Percentiles rank a stretch among this genome's conserved stretches.
phyloP scores from a whole-genome alignment of 805 yeast species.

The Teunomyces lycoperdinae region DNA sequence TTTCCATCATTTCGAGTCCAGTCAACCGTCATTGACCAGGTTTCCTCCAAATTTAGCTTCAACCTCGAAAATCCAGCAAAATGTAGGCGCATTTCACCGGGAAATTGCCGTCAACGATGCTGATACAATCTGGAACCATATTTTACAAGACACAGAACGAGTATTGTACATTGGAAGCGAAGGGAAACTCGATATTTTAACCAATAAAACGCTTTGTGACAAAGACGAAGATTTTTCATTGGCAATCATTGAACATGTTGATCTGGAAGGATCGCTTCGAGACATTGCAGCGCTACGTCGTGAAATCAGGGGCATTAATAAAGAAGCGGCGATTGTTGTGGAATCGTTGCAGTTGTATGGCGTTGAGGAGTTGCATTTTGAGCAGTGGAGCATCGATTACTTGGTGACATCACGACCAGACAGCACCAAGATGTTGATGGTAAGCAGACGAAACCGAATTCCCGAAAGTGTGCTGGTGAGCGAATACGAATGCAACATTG shows the following conservation, averaged over 20 bases:
- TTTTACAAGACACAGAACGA: neutral
- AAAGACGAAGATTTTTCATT: neutral
- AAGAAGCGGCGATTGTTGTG: constrained; percentile 2
- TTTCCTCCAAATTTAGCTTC: no score
- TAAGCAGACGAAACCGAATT: neutral
- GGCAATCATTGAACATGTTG: neutral
- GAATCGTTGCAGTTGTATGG: constrained; percentile 11
- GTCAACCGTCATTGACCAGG: no score
- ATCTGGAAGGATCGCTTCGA: neutral
- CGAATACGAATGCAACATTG: neutral
- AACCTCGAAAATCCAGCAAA: neutral
- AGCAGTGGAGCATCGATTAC: constrained; percentile 14
- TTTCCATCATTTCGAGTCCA: neutral
- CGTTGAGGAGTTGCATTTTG: constrained; percentile 13
- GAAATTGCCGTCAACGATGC: neutral
- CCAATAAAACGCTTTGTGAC: neutral
- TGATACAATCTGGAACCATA: neutral
- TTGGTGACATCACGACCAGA: constrained; percentile 3
- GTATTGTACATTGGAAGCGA: neutral
- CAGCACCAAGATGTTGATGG: neutral
- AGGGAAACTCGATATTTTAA: neutral
- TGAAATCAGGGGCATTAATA: neutral
- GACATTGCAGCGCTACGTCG: neutral
- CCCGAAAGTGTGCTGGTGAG: neutral
- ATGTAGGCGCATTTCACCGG: neutral